phyloP scores from a whole-genome alignment of 345 rosid genomes.

The Turritis glabra region DNA sequence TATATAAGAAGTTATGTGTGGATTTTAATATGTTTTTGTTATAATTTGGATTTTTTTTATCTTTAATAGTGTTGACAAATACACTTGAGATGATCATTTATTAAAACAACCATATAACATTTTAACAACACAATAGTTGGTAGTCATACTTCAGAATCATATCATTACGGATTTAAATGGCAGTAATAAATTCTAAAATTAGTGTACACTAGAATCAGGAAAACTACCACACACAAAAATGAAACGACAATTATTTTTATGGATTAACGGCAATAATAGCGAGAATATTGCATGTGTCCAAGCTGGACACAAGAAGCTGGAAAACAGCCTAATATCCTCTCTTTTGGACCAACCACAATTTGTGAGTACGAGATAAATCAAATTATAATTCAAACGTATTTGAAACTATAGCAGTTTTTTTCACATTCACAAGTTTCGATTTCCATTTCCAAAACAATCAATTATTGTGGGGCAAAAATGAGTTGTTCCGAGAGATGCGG shows the following conservation, averaged over 20 bases:
- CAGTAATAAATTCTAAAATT: neutral
- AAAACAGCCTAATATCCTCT: slow-evolving; percentile 13
- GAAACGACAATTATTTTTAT: neutral
- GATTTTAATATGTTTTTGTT: no score
- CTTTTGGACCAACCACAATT: neutral
- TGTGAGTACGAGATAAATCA: neutral
- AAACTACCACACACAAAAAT: neutral
- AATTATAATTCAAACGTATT: neutral
- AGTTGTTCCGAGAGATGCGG: slow-evolving; percentile 24
- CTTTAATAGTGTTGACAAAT: no score
- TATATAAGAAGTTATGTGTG: no score
- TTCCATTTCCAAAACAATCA: neutral
- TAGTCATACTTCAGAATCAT: neutral
- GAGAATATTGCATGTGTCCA: neutral
- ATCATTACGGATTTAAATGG: neutral
- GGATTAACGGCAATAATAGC: neutral
- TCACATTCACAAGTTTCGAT: slow-evolving; percentile 10
- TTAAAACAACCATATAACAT: neutral
- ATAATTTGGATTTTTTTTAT: no score
- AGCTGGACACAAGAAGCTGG: slow-evolving; percentile 11
- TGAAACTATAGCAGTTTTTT: neutral
- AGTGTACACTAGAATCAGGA: neutral
- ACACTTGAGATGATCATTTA: no score
- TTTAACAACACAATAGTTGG: neutral
- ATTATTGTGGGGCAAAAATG: neutral